Percentiles rank a stretch among this genome's conserved stretches.
These are phyloP conservation scores for Penium margaritaceum DNA, from an alignment of 139 green algal species.

Conservation along the genomic window DNA sequence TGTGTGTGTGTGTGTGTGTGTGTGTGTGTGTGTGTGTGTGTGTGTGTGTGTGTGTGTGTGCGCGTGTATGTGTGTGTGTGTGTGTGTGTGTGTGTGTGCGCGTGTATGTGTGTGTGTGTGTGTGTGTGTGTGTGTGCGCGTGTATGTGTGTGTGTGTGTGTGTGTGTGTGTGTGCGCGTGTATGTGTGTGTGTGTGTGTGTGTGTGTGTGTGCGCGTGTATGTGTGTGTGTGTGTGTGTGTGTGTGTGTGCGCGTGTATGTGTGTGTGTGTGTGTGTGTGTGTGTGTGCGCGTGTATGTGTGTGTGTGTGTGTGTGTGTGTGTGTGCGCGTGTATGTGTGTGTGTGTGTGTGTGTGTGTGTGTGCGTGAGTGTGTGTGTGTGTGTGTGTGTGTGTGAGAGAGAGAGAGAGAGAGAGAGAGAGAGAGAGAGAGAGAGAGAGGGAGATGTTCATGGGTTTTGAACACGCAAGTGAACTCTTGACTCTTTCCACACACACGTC, in stretches of 20 bases:
- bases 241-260: background rate
- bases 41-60: slow-evolving; percentile 1
- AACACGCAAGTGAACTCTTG: no score
- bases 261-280: slow-evolving; percentile 1
- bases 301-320: slow-evolving; percentile 1
- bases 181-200: background rate
- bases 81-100: background rate
- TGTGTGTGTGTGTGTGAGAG: slow-evolving; percentile 1
- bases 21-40: slow-evolving; percentile 1
- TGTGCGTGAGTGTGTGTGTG: background rate
- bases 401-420: no score
- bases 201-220: background rate
- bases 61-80: background rate
- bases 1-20: slow-evolving; percentile 1
- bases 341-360: slow-evolving; percentile 1
- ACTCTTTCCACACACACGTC: no score
- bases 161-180: background rate
- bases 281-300: background rate
- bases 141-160: background rate
- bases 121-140: background rate
- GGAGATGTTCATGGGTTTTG: no score
- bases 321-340: background rate
- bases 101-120: background rate
- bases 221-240: slow-evolving; percentile 1
- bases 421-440: no score